Conservation (phyloP, 257 asterid genomes). For the Cinchona pubescens region DNA sequence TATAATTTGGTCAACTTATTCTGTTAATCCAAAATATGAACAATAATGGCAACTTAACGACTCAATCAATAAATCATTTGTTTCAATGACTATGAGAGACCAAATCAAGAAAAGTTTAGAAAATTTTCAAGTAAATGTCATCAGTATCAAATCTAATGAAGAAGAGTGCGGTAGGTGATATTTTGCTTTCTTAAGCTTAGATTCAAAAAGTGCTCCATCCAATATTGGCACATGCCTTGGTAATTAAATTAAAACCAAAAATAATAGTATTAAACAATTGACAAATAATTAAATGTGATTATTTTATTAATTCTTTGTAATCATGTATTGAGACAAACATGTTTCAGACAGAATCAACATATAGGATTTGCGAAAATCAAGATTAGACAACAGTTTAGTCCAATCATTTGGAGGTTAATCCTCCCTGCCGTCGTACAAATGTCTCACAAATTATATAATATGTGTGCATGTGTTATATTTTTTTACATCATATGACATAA, state of each 20-base stretch:
- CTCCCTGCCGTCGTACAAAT: not conserved
- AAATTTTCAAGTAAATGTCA: conserved; percentile 21
- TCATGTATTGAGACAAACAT: conserved; percentile 1
- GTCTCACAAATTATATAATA: not conserved
- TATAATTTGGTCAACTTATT: too few relatives aligned
- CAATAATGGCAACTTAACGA: not conserved
- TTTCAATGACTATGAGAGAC: not conserved
- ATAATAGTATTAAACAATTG: not conserved
- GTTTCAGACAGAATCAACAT: not conserved
- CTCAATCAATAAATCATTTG: not conserved
- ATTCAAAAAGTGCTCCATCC: conserved; percentile 3
- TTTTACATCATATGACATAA: not conserved
- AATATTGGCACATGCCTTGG: not conserved
- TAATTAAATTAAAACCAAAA: not conserved
- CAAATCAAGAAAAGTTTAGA: not conserved
- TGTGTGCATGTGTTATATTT: not conserved
- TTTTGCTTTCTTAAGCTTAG: conserved; percentile 41
- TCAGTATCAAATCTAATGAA: conserved; percentile 33
- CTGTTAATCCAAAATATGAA: too few relatives aligned
- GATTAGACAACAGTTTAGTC: conserved; percentile 1
- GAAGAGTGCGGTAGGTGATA: conserved; percentile 22
- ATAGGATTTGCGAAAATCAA: conserved; percentile 3
- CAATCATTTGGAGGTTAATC: conserved; percentile 22
- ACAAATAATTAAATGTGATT: not conserved
- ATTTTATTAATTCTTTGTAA: conserved; percentile 7